Evolutionary conservation across 257 asterid species (phyloP), one percentile per base, ranked within the genome.

Genomic region (Avicennia marina): DNA sequence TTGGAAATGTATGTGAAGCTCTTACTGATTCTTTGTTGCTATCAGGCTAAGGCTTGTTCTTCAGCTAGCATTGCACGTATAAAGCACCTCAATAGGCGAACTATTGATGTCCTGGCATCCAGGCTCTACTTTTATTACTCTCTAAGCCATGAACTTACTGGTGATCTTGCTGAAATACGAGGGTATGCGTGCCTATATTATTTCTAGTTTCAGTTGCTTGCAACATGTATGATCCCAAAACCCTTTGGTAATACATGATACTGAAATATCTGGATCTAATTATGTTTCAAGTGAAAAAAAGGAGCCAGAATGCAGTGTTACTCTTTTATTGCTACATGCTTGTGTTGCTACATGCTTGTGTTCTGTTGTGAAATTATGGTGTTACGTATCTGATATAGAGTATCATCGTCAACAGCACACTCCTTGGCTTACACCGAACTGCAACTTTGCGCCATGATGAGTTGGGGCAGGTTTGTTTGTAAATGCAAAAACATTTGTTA

Each of bases 391-490:
- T n/a, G 51, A 74, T 63, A 1, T 22, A 48, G 45, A 40, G 27
- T 40, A 0, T 67, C 8, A 53, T 74, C 70, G 26, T 52, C 19
- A 11, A 62, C 95, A 90, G 95, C 54, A 77, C 74, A 36, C 85
- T 90, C 60, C 96, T 84, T 78, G 81, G 85, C 41, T 78, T 90
- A 81, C 98, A 90, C 54, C 95, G 94, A 57, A 82, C 87, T 55
- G 95, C 98, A 41, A 90, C 96, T 41, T 74, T 86, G 72, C 94
- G 95, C 39, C 96, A 73, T 72, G 98, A 90, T 71, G 95, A 87
- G 72, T 70, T 90, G 83, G 96, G 98, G 49, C 98, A 90, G 98
- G 98, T 90, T 59, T 58, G 89, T 78, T 49, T 7, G 25, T 44
- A 32, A 25, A 46, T 49, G 49, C 11, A 34, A 31, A 2, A 41